phyloP scores from a whole-genome alignment of 371 early-diverging fungal genomes.

The Basidiobolus meristosporus region DNA sequence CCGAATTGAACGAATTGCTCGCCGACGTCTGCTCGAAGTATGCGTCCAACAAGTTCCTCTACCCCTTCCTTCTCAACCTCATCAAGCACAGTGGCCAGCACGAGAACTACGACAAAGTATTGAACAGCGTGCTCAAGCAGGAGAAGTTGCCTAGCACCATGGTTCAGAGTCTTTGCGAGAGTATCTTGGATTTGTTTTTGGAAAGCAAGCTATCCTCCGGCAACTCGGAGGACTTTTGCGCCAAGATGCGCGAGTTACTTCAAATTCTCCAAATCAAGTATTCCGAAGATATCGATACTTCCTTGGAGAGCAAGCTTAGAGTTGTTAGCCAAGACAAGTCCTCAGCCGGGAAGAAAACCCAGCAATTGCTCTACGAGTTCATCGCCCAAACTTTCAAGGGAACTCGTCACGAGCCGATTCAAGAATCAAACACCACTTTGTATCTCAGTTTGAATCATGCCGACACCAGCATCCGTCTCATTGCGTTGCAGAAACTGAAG shows the following conservation, averaged over 20 bases:
- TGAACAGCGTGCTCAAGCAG: slow-evolving; percentile 16
- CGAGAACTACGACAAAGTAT: slow-evolving; percentile 9
- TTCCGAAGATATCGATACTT: slow-evolving; percentile 25
- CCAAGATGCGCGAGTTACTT: slow-evolving; percentile 11
- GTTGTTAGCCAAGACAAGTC: slow-evolving; percentile 5
- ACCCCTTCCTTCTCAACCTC: slow-evolving; percentile 14
- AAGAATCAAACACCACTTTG: slow-evolving; percentile 45
- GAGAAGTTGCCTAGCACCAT: slow-evolving; percentile 19
- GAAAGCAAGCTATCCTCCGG: slow-evolving; percentile 6
- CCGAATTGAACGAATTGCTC: slow-evolving; percentile 8
- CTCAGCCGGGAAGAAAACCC: slow-evolving; percentile 8
- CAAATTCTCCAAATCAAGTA: slow-evolving; percentile 28
- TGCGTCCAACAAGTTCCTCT: slow-evolving; percentile 25
- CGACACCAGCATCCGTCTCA: slow-evolving; percentile 29
- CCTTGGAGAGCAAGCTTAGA: slow-evolving; percentile 20
- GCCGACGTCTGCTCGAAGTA: slow-evolving; percentile 23
- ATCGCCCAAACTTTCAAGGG: slow-evolving; percentile 24
- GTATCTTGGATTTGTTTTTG: slow-evolving; percentile 19
- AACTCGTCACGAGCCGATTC: slow-evolving; percentile 35
- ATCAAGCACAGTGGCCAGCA: slow-evolving; percentile 9
- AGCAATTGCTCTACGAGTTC: slow-evolving; percentile 28
- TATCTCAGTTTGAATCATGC: slow-evolving; percentile 50
- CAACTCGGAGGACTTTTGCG: slow-evolving; percentile 3
- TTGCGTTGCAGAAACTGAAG: slow-evolving; percentile 34
- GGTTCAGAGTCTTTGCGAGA: slow-evolving; percentile 15